phyloP scores from a whole-genome alignment of 441 rosid species.

The Mallotus repandus region DNA sequence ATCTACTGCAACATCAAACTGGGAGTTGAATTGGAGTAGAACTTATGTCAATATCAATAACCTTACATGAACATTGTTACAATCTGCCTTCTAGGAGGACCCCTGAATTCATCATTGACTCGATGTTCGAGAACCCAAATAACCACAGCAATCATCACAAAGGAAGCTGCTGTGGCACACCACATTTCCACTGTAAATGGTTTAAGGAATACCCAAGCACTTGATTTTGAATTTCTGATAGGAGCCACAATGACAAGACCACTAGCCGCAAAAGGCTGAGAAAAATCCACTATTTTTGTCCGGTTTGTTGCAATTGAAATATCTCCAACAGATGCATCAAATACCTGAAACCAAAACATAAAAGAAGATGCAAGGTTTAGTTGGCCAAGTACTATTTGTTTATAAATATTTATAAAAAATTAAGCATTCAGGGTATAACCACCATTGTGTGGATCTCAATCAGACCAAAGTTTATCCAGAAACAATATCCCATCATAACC shows the following conservation, averaged over 20 bases:
- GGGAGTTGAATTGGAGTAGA: not conserved
- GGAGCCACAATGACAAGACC: slow-evolving; percentile 91
- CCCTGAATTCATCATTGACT: slow-evolving; percentile 71
- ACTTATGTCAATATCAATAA: not conserved
- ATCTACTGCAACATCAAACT: not conserved
- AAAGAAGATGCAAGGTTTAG: slow-evolving; percentile 6
- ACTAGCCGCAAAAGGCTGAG: slow-evolving; percentile 75
- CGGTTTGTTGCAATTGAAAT: slow-evolving; percentile 72
- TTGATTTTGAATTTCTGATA: slow-evolving; percentile 32
- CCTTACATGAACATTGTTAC: slow-evolving; percentile 62
- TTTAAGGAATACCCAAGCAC: slow-evolving; percentile 71
- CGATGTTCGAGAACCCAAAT: slow-evolving; percentile 88
- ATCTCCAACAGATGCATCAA: slow-evolving; percentile 89
- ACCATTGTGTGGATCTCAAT: slow-evolving; percentile 1
- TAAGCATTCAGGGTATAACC: not conserved
- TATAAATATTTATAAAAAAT: slow-evolving; percentile 10
- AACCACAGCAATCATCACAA: slow-evolving; percentile 64
- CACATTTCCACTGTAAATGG: slow-evolving; percentile 71
- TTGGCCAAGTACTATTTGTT: slow-evolving; percentile 5
- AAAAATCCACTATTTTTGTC: slow-evolving; percentile 67
- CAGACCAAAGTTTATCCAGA: not conserved
- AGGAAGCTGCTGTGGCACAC: slow-evolving; percentile 60
- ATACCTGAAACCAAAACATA: slow-evolving; percentile 48
- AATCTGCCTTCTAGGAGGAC: slow-evolving; percentile 68
- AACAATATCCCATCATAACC: not conserved